Conservation (phyloP, 2,329 filamentous ascomycete genomes). For the Endoconidiophora polonica region DNA sequence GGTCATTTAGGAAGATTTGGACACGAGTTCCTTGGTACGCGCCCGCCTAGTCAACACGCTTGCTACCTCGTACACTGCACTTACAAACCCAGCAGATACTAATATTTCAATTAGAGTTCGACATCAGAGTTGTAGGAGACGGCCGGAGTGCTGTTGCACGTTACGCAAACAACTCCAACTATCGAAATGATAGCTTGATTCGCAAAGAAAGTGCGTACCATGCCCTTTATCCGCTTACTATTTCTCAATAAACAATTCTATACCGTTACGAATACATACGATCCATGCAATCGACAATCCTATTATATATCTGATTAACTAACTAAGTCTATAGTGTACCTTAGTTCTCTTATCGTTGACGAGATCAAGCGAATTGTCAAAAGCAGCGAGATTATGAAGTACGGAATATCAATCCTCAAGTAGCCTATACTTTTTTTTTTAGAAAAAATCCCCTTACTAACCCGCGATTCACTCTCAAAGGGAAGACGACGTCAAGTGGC, state of each 20-base stretch:
- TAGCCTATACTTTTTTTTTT: background rate
- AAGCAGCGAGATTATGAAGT: conserved; percentile 95
- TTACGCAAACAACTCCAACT: conserved; percentile 99
- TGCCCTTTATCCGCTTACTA: too few species aligned
- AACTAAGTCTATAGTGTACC: conserved; percentile 55
- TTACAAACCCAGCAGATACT: background rate
- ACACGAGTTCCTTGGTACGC: conserved; percentile 85
- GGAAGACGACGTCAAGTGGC: conserved; percentile 98
- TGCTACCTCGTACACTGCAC: too few species aligned
- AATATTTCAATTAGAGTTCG: conserved; percentile 53
- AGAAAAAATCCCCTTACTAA: conserved; percentile 1
- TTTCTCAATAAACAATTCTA: background rate
- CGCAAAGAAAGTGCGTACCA: conserved; percentile 87
- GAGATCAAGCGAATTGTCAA: conserved; percentile 97
- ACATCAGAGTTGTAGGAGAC: conserved; percentile 83
- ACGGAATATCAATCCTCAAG: conserved; percentile 18
- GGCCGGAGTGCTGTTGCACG: conserved; percentile 83
- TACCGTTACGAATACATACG: too few species aligned
- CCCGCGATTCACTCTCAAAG: conserved; percentile 26
- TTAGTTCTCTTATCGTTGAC: conserved; percentile 74
- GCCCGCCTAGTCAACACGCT: background rate
- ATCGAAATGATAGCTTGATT: conserved; percentile 94
- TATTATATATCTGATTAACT: background rate
- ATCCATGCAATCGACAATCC: too few species aligned
- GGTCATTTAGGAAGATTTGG: conserved; percentile 95